Evolutionary conservation across 352 stramenopile genomes (phyloP).

Genomic region (Phytophthora pistaciae): DNA sequence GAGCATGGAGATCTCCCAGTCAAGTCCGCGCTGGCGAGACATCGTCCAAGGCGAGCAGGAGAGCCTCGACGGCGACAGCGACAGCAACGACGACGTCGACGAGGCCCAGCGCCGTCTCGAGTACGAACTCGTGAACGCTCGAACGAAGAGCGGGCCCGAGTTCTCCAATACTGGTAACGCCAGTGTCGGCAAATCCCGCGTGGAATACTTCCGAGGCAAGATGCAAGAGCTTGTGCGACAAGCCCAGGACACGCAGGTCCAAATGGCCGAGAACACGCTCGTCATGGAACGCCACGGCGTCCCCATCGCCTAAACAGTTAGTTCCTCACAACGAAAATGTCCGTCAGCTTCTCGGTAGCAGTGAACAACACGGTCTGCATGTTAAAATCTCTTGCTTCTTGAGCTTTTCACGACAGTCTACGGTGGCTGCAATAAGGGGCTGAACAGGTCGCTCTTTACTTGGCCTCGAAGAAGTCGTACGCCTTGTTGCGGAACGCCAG

Average conservation of each 20-base stretch:
- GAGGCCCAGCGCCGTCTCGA: conserved; percentile 27
- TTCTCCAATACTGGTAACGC: conserved; percentile 7
- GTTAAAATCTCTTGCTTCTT: conserved; percentile 25
- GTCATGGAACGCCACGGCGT: conserved; percentile 59
- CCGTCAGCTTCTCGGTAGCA: neutral
- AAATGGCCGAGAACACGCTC: conserved; percentile 69
- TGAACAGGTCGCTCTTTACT: conserved; percentile 18
- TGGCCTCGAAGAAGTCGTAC: conserved; percentile 62
- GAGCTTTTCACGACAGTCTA: conserved; percentile 5
- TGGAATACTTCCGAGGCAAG: conserved; percentile 68
- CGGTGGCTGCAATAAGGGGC: neutral
- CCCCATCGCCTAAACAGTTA: conserved; percentile 34
- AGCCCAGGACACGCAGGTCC: conserved; percentile 74
- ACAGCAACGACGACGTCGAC: conserved; percentile 24
- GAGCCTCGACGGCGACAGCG: conserved; percentile 35
- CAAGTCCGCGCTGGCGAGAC: conserved; percentile 14
- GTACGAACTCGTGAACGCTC: conserved; percentile 22
- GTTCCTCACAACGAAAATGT: neutral
- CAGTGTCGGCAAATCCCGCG: conserved; percentile 17
- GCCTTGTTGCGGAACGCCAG: conserved; percentile 66
- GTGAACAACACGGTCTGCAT: conserved; percentile 24
- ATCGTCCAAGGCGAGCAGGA: conserved; percentile 19
- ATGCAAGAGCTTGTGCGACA: conserved; percentile 78
- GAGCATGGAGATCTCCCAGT: conserved; percentile 33
- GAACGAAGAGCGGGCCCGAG: conserved; percentile 16